Conservation (phyloP, 2,329 filamentous ascomycete species). For the Sclerotinia subarctica region DNA sequence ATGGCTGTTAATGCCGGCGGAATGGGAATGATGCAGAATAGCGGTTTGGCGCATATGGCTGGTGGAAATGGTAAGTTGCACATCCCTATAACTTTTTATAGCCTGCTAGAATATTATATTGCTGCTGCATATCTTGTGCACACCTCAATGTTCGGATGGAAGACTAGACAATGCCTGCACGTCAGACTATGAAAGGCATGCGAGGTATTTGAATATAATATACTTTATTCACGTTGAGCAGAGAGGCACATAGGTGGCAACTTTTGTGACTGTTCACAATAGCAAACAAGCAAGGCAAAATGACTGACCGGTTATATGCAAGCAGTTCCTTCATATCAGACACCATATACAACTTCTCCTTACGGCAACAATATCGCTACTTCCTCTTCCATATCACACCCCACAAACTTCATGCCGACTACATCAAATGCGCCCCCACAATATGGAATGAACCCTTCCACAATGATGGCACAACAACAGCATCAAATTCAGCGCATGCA, state of each 20-base stretch:
- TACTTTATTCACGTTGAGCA: neutral
- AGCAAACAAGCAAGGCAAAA: constrained; percentile 23
- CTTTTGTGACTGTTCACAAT: constrained; percentile 22
- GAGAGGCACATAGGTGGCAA: constrained; percentile 4
- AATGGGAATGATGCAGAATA: constrained; percentile 57
- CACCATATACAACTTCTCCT: constrained; percentile 55
- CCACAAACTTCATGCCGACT: constrained; percentile 57
- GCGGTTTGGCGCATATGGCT: constrained; percentile 38
- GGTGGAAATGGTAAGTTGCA: constrained; percentile 37
- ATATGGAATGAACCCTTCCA: constrained; percentile 42
- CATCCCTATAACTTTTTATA: constrained; percentile 20
- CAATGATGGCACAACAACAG: constrained; percentile 47
- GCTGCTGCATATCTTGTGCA: constrained; percentile 10
- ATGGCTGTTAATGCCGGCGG: constrained; percentile 35
- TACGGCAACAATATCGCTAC: constrained; percentile 45
- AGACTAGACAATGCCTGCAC: neutral
- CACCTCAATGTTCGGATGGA: neutral
- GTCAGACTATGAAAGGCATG: neutral
- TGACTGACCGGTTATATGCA: constrained; percentile 34
- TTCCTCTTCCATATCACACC: constrained; percentile 44
- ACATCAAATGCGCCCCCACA: constrained; percentile 44
- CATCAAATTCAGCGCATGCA: constrained; percentile 36
- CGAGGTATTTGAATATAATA: constrained; percentile 11
- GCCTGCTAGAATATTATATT: constrained; percentile 8
- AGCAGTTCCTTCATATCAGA: constrained; percentile 54